Evolutionary conservation across 2,329 filamentous ascomycete genomes (phyloP), one percentile per base, ranked within the genome.

Genomic region (Didymella sp.): DNA sequence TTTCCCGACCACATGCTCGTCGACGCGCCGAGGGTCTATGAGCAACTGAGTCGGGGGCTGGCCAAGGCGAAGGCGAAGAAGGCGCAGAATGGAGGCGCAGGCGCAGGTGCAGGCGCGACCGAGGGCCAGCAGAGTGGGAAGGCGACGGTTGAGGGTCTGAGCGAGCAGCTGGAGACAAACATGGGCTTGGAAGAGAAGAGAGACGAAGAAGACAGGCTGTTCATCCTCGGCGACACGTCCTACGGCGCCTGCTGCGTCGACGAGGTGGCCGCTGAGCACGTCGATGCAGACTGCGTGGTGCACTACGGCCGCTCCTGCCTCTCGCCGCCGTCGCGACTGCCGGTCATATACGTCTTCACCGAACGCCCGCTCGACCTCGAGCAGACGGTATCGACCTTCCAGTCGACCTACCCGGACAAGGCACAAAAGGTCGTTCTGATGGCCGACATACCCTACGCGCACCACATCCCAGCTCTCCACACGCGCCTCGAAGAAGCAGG

Each of bases 161-260:
- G 53, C 33, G 40, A 54, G 30, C 50, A 62, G 31, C 30, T 72
- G 47, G 59, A 63, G 22, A 55, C 57, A 2, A 52, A 54, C 1
- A 55, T 69, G 40, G 45, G 47, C 8, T 53, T 67, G 15, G 46
- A 62, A 4, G 49, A 52, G n/a, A 53, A 60, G 9, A 24, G 2
- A 1, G 65, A 76, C 2, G 41, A 30, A 8, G 79, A 77, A 40
- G 76, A 78, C 51, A 77, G 82, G 60, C 81, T 98, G 49, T 96
- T 90, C 67, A 93, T 99, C 58, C 81, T 99, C 17, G 95, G 89
- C 28, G 95, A 99, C 76, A 98, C 95, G 2, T 97, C 94, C 2
- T 99, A 98, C 77, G 96, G 95, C 58, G 89, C 94, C 0, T 99
- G 95, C 78, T 99, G 95, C 71, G 93, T 98, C 17, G 95, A 99